Evolutionary conservation across 768 basidiomycete genomes (phyloP), one percentile per base, ranked within the genome.

Genomic region (Leccinellum luteum): DNA sequence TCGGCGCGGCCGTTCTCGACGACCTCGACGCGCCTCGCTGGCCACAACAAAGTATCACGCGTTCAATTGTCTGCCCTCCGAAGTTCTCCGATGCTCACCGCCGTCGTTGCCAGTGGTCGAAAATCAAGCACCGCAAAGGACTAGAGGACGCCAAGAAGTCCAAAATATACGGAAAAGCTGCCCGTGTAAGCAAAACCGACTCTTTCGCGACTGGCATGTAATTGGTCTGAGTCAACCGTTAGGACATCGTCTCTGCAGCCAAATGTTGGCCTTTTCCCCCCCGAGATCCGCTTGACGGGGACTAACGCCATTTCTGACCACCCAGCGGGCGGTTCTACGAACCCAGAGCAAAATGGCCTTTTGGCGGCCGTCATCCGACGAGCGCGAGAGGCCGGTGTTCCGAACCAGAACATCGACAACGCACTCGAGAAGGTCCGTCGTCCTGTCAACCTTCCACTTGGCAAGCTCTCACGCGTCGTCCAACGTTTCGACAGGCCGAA

Each of bases 81-180:
- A 44, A 32, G 48, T 4, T 32, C 35, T 30, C 27, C 54, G 30
- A 50, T 15, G 23, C 53, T 58, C 57, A 69, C 56, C 31, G 12
- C 41, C 10, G 41, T 3, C 13, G 13, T 48, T 4, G 8, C 31
- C 58, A 89, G 87, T 89, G 86, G 87, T 87, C 87, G 0, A 89
- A 89, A 78, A 89, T 89, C 66, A 87, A 87, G 66, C 80, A 85
- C 55, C 81, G 78, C 66, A 89, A 89, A 64, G 87, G 85, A 17
- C 72, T 76, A n/a, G 82, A 79, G 60, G 87, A 89, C 66, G 75
- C 77, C 8, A 80, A 82, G 63, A 86, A 81, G 67, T 81, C 85
- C 52, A 74, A 75, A 44, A 48, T 85, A n/a, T 86, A 83, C 49
- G 76, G 81, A 32, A 84, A 75, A 67, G 79, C 81, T 15, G 77